Conservation (phyloP, 2,329 filamentous ascomycete species). For the Colletotrichum liaoningense region DNA sequence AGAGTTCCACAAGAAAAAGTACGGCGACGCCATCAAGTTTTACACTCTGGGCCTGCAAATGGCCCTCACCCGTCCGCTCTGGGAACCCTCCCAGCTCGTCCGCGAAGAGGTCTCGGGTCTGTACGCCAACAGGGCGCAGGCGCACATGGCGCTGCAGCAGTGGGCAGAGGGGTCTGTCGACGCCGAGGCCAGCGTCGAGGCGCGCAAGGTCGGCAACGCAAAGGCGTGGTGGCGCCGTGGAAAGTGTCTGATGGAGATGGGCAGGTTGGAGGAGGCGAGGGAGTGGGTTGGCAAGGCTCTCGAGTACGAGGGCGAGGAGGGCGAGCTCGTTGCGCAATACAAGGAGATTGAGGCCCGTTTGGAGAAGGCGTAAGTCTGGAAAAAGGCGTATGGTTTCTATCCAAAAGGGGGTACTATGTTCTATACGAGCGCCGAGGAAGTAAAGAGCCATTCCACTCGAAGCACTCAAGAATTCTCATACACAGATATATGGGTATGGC, state of each 20-base stretch:
- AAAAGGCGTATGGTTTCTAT: slow-evolving; percentile 3
- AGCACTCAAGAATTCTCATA: no score
- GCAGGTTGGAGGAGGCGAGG: slow-evolving; percentile 81
- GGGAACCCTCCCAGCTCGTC: slow-evolving; percentile 88
- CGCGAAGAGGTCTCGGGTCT: slow-evolving; percentile 85
- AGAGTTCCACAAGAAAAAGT: slow-evolving; percentile 82
- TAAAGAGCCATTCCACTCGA: no score
- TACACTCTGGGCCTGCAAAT: slow-evolving; percentile 92
- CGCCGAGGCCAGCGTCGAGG: slow-evolving; percentile 88
- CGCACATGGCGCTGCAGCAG: slow-evolving; percentile 82
- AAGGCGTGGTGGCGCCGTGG: slow-evolving; percentile 96
- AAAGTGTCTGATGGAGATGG: slow-evolving; percentile 91
- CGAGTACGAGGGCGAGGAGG: slow-evolving; percentile 83
- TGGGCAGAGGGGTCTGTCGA: slow-evolving; percentile 92
- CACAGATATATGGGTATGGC: no score
- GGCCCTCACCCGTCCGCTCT: slow-evolving; percentile 83
- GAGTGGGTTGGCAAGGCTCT: slow-evolving; percentile 82
- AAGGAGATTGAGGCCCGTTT: slow-evolving; percentile 69
- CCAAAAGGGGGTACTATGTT: neutral
- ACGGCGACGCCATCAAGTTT: slow-evolving; percentile 80
- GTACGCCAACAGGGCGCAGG: slow-evolving; percentile 90
- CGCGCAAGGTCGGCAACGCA: slow-evolving; percentile 85
- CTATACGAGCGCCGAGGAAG: neutral
- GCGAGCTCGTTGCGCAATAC: slow-evolving; percentile 71
- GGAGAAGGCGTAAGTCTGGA: slow-evolving; percentile 48